phyloP scores from a whole-genome alignment of 352 stramenopile species.

The Phytophthora pisi region DNA sequence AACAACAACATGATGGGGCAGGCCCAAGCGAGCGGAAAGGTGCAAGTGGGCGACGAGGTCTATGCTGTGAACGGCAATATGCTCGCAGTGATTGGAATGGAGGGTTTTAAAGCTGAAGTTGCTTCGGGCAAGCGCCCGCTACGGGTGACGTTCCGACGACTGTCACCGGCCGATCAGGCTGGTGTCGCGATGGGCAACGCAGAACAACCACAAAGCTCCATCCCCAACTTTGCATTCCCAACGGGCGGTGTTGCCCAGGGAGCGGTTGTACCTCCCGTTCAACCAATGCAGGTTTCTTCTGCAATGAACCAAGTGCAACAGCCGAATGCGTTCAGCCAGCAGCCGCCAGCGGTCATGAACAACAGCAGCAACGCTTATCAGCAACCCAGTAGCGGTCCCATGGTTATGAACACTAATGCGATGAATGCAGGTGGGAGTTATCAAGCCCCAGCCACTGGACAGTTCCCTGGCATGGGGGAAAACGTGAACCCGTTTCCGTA shows the following conservation, averaged over 20 bases:
- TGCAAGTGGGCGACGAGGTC: slow-evolving; percentile 78
- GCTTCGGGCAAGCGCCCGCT: slow-evolving; percentile 65
- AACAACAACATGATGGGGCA: slow-evolving; percentile 74
- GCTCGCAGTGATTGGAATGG: slow-evolving; percentile 76
- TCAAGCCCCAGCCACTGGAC: slow-evolving; percentile 5
- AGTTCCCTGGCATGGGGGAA: slow-evolving; percentile 29
- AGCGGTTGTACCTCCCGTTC: slow-evolving; percentile 7
- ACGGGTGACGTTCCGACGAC: slow-evolving; percentile 70
- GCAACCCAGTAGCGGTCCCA: slow-evolving; percentile 19
- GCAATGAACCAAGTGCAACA: slow-evolving; percentile 28
- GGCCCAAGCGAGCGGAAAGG: slow-evolving; percentile 70
- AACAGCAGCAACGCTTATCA: slow-evolving; percentile 21
- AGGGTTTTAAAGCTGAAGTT: slow-evolving; percentile 79
- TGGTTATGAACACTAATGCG: slow-evolving; percentile 11
- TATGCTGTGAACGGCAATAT: slow-evolving; percentile 76
- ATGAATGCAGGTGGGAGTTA: slow-evolving; percentile 18
- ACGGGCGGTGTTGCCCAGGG: slow-evolving; percentile 12
- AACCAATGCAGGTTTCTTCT: slow-evolving; percentile 11
- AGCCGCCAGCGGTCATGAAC: neutral
- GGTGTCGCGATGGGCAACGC: slow-evolving; percentile 1
- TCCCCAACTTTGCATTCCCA: slow-evolving; percentile 14
- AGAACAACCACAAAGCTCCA: slow-evolving; percentile 7
- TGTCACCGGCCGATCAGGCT: slow-evolving; percentile 11
- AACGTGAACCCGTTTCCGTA: slow-evolving; percentile 43
- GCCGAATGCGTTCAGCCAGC: slow-evolving; percentile 27